Base-by-base conservation (phyloP, 179 eudicot genomes). In the Spinacia oleracea region DNA sequence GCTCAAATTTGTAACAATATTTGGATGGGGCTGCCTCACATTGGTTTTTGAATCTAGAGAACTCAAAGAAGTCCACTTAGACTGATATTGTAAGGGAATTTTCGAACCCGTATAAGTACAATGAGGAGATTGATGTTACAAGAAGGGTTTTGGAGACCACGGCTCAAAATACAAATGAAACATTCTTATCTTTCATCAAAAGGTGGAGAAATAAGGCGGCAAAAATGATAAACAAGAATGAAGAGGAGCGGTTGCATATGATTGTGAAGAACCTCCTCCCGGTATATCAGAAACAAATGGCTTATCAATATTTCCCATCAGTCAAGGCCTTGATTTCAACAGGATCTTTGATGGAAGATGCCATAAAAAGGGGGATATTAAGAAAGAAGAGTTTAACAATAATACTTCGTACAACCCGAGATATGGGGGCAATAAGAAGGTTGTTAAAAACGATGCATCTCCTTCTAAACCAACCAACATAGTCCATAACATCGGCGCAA, bases 151-250 rank as follows among this genome's bases (percentile, higher is more conserved):
- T n/a, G n/a, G n/a, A n/a, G n/a, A n/a, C n/a, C n/a, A n/a, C n/a
- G n/a, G n/a, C n/a, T n/a, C n/a, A n/a, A n/a, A n/a, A n/a, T n/a
- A n/a, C n/a, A n/a, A n/a, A n/a, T n/a, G n/a, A n/a, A n/a, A 77
- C 80, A 3, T 77, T 77, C 23, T 77, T 66, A 5, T 15, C 80
- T 6, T 77, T 53, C 29, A 51, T 77, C 15, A 67, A 40, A 6
- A 3, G 74, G 15, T 77, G 53, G 74, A 77, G 80, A 43, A 16
- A 11, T 0, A 77, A 77, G 67, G 67, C 27, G 2, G 15, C 73
- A 5, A 15, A 77, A 16, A 77, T 68, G 74, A 15, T 53, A 14
- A 34, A 15, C 38, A 5, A 29, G 1, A 42, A 6, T 6, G 23
- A 77, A 15, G 46, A 77, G 2, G 51, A 68, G 9, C 80, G 68